Evolutionary conservation across 345 rosid genomes (phyloP).

Genomic region (Euphorbia pulcherrima): DNA sequence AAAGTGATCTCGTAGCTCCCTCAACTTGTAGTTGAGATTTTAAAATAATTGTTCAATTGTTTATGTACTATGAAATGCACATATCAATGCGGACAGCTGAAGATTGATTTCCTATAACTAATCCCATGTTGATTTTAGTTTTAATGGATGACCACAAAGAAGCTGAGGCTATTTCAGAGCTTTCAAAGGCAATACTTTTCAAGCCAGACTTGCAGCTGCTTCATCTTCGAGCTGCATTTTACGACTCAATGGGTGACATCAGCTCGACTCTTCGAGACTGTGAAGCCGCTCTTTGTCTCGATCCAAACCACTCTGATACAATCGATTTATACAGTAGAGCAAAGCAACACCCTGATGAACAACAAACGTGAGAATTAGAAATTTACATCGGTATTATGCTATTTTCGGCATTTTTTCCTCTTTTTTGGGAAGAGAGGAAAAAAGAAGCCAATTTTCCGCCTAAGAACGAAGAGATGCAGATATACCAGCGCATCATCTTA

Average conservation of each 20-base stretch:
- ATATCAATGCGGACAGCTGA: background rate
- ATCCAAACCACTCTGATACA: conserved; percentile 59
- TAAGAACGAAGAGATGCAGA: conserved; percentile 17
- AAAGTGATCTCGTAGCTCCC: too few relatives aligned
- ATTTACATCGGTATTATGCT: conserved; percentile 11
- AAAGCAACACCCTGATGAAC: conserved; percentile 36
- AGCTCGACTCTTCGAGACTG: conserved; percentile 62
- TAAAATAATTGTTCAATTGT: background rate
- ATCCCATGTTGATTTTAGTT: conserved; percentile 43
- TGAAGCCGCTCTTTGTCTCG: conserved; percentile 94
- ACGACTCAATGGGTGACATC: conserved; percentile 70
- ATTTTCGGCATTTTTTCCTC: conserved; percentile 22
- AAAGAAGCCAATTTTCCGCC: conserved; percentile 32
- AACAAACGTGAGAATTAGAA: conserved; percentile 28
- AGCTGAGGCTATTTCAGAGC: conserved; percentile 81
- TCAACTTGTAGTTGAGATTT: background rate
- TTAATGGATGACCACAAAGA: conserved; percentile 96
- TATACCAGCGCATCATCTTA: background rate
- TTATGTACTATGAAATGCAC: background rate
- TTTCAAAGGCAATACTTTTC: conserved; percentile 68
- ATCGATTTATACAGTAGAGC: conserved; percentile 58
- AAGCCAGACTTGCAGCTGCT: conserved; percentile 91
- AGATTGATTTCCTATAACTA: conserved; percentile 6
- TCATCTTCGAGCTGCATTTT: conserved; percentile 90
- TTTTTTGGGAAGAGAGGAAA: conserved; percentile 13